A percentile compares a stretch with the other conserved stretches of the same genome.
These are phyloP conservation scores for Lyophyllum atratum DNA, from an alignment of 768 basidiomycete species.

Conservation along the genomic window DNA sequence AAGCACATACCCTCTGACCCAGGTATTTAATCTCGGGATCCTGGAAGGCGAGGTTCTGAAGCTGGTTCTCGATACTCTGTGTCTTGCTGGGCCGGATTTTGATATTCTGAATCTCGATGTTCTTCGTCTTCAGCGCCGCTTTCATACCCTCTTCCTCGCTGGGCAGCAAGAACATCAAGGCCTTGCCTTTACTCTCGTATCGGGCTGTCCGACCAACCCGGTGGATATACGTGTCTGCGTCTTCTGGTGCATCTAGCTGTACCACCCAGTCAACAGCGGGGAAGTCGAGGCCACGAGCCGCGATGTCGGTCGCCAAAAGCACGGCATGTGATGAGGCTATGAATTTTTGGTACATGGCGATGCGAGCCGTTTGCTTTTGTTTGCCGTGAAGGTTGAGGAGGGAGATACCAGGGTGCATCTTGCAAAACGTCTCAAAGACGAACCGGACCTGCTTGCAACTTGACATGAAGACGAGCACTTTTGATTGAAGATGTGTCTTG, in stretches of 20 bases:
- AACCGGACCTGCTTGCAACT: slow-evolving; percentile 98
- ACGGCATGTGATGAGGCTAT: slow-evolving; percentile 80
- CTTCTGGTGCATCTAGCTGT: slow-evolving; percentile 95
- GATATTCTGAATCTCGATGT: slow-evolving; percentile 72
- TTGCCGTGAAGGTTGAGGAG: slow-evolving; percentile 96
- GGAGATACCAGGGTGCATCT: slow-evolving; percentile 91
- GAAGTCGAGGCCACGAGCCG: slow-evolving; percentile 95
- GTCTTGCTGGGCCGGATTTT: slow-evolving; percentile 90
- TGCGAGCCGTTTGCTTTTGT: slow-evolving; percentile 89
- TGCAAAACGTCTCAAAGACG: slow-evolving; percentile 93
- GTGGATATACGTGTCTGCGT: slow-evolving; percentile 97
- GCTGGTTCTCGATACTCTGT: slow-evolving; percentile 78
- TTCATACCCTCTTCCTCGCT: slow-evolving; percentile 95
- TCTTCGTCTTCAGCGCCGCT: slow-evolving; percentile 67
- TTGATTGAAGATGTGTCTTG: slow-evolving; percentile 88
- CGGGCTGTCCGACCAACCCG: slow-evolving; percentile 94
- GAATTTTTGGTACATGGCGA: slow-evolving; percentile 84
- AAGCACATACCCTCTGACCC: slow-evolving; percentile 75
- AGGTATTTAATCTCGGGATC: slow-evolving; percentile 97
- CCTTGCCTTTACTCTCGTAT: slow-evolving; percentile 89
- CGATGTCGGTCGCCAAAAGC: slow-evolving; percentile 94
- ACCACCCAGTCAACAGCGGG: slow-evolving; percentile 97
- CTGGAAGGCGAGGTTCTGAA: slow-evolving; percentile 92
- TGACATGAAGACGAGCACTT: slow-evolving; percentile 92
- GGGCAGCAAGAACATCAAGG: slow-evolving; percentile 78